Conservation (phyloP, 2,329 filamentous ascomycete genomes). For the Penicillium sp. region DNA sequence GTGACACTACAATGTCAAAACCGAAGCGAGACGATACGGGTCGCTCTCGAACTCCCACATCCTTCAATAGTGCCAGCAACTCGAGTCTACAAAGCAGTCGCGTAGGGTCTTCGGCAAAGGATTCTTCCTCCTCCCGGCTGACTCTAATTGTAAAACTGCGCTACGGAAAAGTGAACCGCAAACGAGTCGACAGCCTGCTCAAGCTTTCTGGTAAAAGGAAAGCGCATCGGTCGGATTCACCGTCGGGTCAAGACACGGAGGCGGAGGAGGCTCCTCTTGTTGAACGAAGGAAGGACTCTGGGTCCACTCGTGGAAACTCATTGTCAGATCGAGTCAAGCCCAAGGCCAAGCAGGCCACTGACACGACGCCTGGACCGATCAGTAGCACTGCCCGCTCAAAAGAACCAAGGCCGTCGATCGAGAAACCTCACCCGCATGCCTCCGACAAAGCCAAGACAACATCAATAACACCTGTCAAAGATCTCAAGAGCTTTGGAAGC, state of each 20-base stretch:
- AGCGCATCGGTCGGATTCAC: constrained; percentile 27
- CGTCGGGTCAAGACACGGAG: constrained; percentile 25
- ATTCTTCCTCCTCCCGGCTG: constrained; percentile 18
- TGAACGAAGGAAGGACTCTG: constrained; percentile 21
- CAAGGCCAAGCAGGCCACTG: constrained; percentile 26
- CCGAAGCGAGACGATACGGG: constrained; percentile 9
- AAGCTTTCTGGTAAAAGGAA: constrained; percentile 47
- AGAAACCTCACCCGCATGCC: constrained; percentile 37
- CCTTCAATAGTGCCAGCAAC: constrained; percentile 11
- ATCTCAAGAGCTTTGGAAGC: constrained; percentile 39
- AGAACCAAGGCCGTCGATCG: constrained; percentile 31
- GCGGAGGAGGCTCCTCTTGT: constrained; percentile 22
- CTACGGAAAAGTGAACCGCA: constrained; percentile 53
- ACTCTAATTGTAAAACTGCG: constrained; percentile 53
- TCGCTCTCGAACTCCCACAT: constrained; percentile 6
- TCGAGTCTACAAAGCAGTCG: constrained; percentile 11
- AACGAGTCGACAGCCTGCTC: constrained; percentile 50
- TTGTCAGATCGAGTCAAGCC: constrained; percentile 18
- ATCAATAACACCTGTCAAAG: constrained; percentile 48
- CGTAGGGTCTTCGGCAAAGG: constrained; percentile 11
- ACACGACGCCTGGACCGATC: constrained; percentile 26
- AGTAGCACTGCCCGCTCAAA: constrained; percentile 39
- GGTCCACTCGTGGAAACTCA: constrained; percentile 9
- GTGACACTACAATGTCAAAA: constrained; percentile 23
- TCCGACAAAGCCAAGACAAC: constrained; percentile 29